These are phyloP conservation scores for Chrysosphaeria jannelii DNA, from an alignment of 2,329 filamentous ascomycete genomes.

Conservation along the genomic window DNA sequence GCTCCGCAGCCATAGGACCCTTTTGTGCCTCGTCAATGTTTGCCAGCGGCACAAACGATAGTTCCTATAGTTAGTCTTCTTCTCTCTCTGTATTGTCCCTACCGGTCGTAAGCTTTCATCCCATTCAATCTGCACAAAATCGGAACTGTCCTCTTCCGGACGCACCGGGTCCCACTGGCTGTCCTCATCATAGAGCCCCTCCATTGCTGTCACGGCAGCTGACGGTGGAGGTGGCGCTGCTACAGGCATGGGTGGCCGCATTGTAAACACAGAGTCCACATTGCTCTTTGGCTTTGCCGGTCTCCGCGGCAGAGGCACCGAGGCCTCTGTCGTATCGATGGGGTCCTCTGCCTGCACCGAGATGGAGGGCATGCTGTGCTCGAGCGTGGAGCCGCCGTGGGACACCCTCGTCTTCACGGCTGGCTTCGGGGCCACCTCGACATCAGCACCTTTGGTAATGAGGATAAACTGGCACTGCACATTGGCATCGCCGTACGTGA, in stretches of 20 bases:
- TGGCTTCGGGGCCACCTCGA: slow-evolving; percentile 7
- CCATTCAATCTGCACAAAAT: slow-evolving; percentile 42
- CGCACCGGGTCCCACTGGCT: slow-evolving; percentile 40
- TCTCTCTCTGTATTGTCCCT: slow-evolving; percentile 2
- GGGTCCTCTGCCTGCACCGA: too few species aligned
- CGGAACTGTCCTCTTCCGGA: slow-evolving; percentile 26
- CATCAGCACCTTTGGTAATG: slow-evolving; percentile 44
- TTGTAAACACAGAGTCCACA: slow-evolving; percentile 7
- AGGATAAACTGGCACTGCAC: slow-evolving; percentile 49
- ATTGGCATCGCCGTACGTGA: slow-evolving; percentile 38
- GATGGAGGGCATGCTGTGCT: background rate
- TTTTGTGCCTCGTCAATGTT: slow-evolving; percentile 9
- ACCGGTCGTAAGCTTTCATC: slow-evolving; percentile 35
- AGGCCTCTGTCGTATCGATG: background rate
- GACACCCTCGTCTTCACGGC: background rate
- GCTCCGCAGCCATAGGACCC: slow-evolving; percentile 1
- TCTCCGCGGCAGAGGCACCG: background rate
- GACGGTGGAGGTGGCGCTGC: slow-evolving; percentile 16
- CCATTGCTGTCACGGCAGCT: slow-evolving; percentile 27
- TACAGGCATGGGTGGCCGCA: slow-evolving; percentile 7
- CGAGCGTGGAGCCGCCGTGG: too few species aligned
- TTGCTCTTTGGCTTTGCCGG: background rate
- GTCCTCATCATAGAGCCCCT: slow-evolving; percentile 41
- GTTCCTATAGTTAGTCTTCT: slow-evolving; percentile 2
- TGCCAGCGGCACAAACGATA: slow-evolving; percentile 11